phyloP scores from a whole-genome alignment of 2,329 filamentous ascomycete species.

The Colletotrichum cereale region DNA sequence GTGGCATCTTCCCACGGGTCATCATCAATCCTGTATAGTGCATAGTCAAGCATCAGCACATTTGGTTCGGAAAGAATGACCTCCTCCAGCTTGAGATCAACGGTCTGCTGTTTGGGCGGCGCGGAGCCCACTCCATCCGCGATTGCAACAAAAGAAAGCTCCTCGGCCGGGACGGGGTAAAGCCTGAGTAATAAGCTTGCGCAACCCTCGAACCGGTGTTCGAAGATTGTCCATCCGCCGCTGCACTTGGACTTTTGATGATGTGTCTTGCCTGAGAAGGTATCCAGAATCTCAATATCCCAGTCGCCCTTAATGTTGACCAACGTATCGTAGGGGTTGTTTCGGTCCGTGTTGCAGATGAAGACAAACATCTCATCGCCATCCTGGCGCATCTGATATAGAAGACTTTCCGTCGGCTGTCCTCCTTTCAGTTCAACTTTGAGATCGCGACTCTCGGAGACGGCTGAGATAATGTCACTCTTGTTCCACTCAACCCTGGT shows the following conservation, averaged over 20 bases:
- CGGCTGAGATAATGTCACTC: neutral
- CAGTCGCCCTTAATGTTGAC: slow-evolving; percentile 46
- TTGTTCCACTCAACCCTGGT: slow-evolving; percentile 12
- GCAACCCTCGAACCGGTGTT: slow-evolving; percentile 47
- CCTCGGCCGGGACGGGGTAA: neutral
- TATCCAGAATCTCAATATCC: slow-evolving; percentile 46
- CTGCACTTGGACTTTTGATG: slow-evolving; percentile 16
- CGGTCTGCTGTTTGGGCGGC: neutral
- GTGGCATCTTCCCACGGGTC: slow-evolving; percentile 41
- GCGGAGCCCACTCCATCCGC: neutral
- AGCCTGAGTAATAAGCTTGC: slow-evolving; percentile 46
- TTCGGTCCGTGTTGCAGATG: slow-evolving; percentile 48
- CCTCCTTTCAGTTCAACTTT: slow-evolving; percentile 3
- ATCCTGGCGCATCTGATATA: slow-evolving; percentile 50
- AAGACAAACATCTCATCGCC: slow-evolving; percentile 46
- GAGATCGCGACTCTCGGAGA: slow-evolving; percentile 8
- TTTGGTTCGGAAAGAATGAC: slow-evolving; percentile 46
- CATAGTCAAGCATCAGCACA: slow-evolving; percentile 49
- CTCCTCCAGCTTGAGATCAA: slow-evolving; percentile 24
- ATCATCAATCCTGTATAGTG: slow-evolving; percentile 44
- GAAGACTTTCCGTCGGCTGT: slow-evolving; percentile 39
- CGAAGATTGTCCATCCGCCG: slow-evolving; percentile 44
- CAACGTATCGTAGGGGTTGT: slow-evolving; percentile 39
- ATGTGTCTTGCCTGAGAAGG: slow-evolving; percentile 43
- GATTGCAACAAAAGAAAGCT: neutral